Base-by-base conservation (phyloP, 495 filamentous ascomycete species). In the Choiromyces venosus region DNA sequence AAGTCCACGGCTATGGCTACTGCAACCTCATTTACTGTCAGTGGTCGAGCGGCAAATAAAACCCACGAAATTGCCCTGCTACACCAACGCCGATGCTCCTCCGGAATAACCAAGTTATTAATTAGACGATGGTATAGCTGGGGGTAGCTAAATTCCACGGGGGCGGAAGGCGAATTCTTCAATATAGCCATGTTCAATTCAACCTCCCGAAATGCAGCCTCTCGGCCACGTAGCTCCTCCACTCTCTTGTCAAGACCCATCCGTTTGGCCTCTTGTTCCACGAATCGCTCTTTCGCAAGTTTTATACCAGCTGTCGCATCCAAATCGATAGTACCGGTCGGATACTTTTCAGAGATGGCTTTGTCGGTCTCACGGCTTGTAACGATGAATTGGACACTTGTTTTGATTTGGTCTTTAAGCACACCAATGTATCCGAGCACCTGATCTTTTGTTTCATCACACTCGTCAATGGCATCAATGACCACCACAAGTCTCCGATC, bases 61-160 rank as follows among this genome's bases (percentile, higher is more conserved):
- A 71, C 25, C 70, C 61, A 71, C 35, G 29, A 67, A 68, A 71
- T 61, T 61, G 52, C 52, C 52, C 25, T 61, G 25, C 52, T 61
- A 33, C 52, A 61, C 52, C 25, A 61, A 16, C 52, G 52, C 3
- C 25, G 52, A 29, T 61, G 25, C 52, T 61, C 52, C 25, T 61
- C 52, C 12, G 52, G 52, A 61, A 61, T 61, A 33, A 12, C 52
- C 52, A 61, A 61, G 52, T 29, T 61, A 29, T 12, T 10, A 6
- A 61, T 33, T 10, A 61, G 52, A 29, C 52, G 25, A 33, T 61
- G 25, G 52, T 61, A 61, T 33, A 61, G 52, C 25, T 18, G 52
- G 16, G 52, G 52, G 25, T 33, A 29, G 10, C 25, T 9, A 4
- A 5, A 61, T 3, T 29, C 52, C 25, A 61, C 14, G 25, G 25